Percentiles rank a stretch among this genome's conserved stretches.
Evolutionary conservation across 2,329 filamentous ascomycete species (phyloP).

Genomic region (Rachicladosporium sp.): DNA sequence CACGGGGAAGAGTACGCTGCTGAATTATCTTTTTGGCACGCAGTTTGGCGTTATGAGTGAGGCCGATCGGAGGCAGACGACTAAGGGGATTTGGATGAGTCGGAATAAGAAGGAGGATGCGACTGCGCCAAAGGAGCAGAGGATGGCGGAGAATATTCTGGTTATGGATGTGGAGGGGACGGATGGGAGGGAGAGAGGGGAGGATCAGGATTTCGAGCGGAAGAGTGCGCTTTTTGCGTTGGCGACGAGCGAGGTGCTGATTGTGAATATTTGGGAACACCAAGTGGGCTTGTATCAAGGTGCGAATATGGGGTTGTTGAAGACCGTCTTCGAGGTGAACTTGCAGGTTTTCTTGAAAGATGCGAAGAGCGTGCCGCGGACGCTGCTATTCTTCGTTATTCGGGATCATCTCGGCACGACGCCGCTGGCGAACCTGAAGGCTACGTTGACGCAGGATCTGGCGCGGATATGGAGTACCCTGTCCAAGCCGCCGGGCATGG

Average conservation of each 20-base stretch:
- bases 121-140: slow-evolving; percentile 35
- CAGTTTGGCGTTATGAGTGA: slow-evolving; percentile 98
- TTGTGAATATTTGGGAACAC: slow-evolving; percentile 99
- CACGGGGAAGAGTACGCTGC: slow-evolving; percentile 91
- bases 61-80: slow-evolving; percentile 84
- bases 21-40: slow-evolving; percentile 92
- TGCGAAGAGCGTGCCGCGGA: slow-evolving; percentile 79
- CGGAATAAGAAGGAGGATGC: slow-evolving; percentile 64
- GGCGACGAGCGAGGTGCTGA: slow-evolving; percentile 92
- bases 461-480: slow-evolving; percentile 86
- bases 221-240: slow-evolving; percentile 96
- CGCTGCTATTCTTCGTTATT: slow-evolving; percentile 95
- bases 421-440: slow-evolving; percentile 76
- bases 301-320: slow-evolving; percentile 95
- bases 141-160: slow-evolving; percentile 93
- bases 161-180: slow-evolving; percentile 99
- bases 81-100: slow-evolving; percentile 99
- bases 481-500: slow-evolving; percentile 79
- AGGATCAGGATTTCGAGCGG: slow-evolving; percentile 97
- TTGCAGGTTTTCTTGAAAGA: slow-evolving; percentile 94
- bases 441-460: slow-evolving; percentile 81
- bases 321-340: slow-evolving; percentile 99
- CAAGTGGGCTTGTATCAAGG: slow-evolving; percentile 97
- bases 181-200: slow-evolving; percentile 86
- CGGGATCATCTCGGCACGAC: slow-evolving; percentile 91